Base-by-base conservation (phyloP, 352 stramenopile genomes). In the Peronospora belbahrii region DNA sequence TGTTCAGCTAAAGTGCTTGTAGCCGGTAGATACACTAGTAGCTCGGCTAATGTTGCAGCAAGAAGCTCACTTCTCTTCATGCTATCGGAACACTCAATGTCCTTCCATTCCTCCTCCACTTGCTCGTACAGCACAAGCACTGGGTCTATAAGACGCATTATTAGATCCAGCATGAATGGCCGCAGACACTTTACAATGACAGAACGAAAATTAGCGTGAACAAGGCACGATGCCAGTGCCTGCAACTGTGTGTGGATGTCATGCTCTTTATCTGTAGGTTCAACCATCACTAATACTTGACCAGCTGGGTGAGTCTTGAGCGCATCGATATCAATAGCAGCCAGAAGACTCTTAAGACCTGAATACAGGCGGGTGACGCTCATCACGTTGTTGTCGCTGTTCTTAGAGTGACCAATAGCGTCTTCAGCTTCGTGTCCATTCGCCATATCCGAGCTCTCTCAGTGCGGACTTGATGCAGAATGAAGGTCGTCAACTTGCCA, bases 101-200 rank as follows among this genome's bases (percentile, higher is more conserved):
- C 49, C n/a, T 51, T 27, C 2, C 23, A 24, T 1, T 57, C 15
- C 3, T 42, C 13, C 0, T 45, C 39, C 6, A n/a, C n/a, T n/a
- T 46, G 31, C 13, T 85, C 67, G 48, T 76, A 82, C 30, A 88
- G 36, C 22, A 47, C 57, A 11, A 77, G 47, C 2, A 48, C 53
- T 8, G 70, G 64, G 43, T 88, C 70, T 27, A 77, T 62, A 9
- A 94, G 54, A 3, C 75, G 78, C 35, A 67, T 68, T 32, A 85
- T 59, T 30, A 92, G 52, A 31, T 94, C 83, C 41, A 89, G 50
- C 17, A 75, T 38, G 33, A 89, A 94, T 22, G 80, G 70, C 13
- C 76, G 70, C 30, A 94, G 50, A 42, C 88, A 51, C 42, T 74
- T 62, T 19, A 89, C 48, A 13, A 89, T 52, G 6, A 63, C 25